Conservation (phyloP, 2,329 filamentous ascomycete species). For the Karstenula rhodostoma region DNA sequence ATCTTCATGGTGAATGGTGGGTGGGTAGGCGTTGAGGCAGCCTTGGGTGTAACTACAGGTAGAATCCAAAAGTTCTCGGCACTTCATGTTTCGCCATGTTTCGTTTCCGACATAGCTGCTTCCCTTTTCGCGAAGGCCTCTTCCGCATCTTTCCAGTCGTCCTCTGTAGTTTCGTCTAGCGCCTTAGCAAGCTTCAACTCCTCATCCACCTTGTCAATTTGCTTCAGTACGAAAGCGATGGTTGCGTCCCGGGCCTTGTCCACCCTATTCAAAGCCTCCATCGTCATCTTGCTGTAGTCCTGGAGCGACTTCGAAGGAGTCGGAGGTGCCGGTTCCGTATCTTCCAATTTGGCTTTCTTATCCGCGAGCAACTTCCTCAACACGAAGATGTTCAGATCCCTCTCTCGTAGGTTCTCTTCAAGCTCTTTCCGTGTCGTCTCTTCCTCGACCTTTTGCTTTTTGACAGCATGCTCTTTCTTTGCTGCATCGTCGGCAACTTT, state of each 20-base stretch:
- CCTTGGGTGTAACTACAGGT: background rate
- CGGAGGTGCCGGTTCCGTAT: conserved; percentile 30
- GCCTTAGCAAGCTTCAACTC: conserved; percentile 39
- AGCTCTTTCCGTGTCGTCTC: conserved; percentile 50
- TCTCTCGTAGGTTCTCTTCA: conserved; percentile 43
- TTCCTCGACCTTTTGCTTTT: conserved; percentile 49
- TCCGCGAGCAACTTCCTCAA: conserved; percentile 56
- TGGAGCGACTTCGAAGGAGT: conserved; percentile 42
- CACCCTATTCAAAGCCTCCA: conserved; percentile 52
- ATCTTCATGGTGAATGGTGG: background rate
- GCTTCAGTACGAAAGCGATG: conserved; percentile 60
- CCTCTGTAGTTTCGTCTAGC: conserved; percentile 30
- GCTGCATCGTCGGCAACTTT: conserved; percentile 41
- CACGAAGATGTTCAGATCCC: conserved; percentile 59
- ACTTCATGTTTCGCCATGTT: conserved; percentile 8
- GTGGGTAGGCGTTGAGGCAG: no score
- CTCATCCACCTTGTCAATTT: conserved; percentile 61
- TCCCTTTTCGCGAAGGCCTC: conserved; percentile 13
- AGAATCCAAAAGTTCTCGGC: background rate
- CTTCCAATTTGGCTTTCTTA: conserved; percentile 48
- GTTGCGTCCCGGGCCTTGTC: conserved; percentile 63
- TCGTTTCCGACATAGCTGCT: conserved; percentile 7
- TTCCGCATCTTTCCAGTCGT: conserved; percentile 25
- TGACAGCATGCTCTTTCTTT: conserved; percentile 46
- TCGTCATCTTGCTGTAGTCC: conserved; percentile 54